Evolutionary conservation across 2,329 filamentous ascomycete genomes (phyloP), one percentile per base, ranked within the genome.

Genomic region (Epichloe uncinata): DNA sequence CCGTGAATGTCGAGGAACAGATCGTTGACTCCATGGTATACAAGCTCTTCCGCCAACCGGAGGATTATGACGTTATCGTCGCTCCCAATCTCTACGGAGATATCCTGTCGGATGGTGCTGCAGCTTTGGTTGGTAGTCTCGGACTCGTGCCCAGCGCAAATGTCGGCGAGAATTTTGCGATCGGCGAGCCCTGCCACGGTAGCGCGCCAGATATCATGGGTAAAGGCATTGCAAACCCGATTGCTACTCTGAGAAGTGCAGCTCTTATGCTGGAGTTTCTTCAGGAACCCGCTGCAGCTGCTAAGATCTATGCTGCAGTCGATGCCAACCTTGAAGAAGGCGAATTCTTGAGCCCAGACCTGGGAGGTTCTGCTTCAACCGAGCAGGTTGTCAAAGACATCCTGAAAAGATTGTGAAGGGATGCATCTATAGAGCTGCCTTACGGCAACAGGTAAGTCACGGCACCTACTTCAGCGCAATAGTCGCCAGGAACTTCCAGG

Each of bases 1-100:
- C 68, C 47, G 73, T 95, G 49, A 70, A 71, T 41, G 75, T 96
- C 49, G 93, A 97, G 70, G 93, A 97, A 76, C 93, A 98, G 73
- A 98, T 98, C 59, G 91, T 98, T 55, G 93, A 98, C 71, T 91
- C 85, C 54, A 98, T 98, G 93, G 89, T 97, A 52, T 97, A 97
- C 81, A 97, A 97, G 76, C 85, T 98, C 51, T 97, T 97, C 82
- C 87, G 91, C 54, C 88, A 97, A 70, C 93, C 93, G 42, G 78
- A 84, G 62, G 85, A 84, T 63, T 98, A 97, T 80, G 93, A 98
- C 67, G 91, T 97, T 57, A 95, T 98, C 59, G 93, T 98, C 44
- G 93, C 91, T 8, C 93, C 91, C 48, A 97, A 97, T 72, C 78
- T 98, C 54, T 97, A 98, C 71, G 93, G 93, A 58, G 93, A 98